These are phyloP conservation scores for Leccinum ochraceum DNA, from an alignment of 768 basidiomycete species.

Conservation along the genomic window DNA sequence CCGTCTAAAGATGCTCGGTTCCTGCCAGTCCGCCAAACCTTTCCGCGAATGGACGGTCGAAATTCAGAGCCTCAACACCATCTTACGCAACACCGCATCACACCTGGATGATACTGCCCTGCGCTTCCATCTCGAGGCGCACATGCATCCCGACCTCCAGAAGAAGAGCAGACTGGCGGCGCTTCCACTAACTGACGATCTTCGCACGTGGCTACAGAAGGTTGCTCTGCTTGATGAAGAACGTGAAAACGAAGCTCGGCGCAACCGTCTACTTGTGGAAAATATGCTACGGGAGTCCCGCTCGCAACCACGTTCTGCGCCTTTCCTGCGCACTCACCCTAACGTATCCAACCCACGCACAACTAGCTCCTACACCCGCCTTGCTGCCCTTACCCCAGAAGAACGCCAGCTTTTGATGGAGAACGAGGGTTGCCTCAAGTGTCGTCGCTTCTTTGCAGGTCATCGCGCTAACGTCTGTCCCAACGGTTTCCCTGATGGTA, in stretches of 20 bases:
- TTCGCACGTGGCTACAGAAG: not conserved
- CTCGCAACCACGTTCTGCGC: not conserved
- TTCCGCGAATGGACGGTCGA: constrained; percentile 16
- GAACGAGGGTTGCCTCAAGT: constrained; percentile 30
- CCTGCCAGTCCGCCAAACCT: constrained; percentile 1
- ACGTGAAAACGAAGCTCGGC: not conserved
- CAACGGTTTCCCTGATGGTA: constrained; percentile 17
- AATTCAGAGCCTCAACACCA: constrained; percentile 13
- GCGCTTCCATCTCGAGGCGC: constrained; percentile 17
- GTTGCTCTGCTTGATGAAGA: not conserved
- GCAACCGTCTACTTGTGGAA: not conserved
- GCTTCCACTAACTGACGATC: not conserved
- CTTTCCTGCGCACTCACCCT: not conserved
- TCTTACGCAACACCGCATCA: constrained; percentile 11
- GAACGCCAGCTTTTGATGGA: constrained; percentile 17
- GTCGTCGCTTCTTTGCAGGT: constrained; percentile 3
- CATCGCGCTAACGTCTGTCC: constrained; percentile 18
- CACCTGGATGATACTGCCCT: constrained; percentile 12
- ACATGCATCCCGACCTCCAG: constrained; percentile 15
- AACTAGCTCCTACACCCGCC: not conserved
- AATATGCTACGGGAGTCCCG: not conserved
- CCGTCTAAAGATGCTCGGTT: constrained; percentile 3
- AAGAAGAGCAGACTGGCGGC: not conserved
- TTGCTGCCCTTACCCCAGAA: constrained; percentile 2
- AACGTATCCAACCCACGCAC: not conserved